A percentile compares a stretch with the other conserved stretches of the same genome.
phyloP scores from a whole-genome alignment of 2,329 filamentous ascomycete genomes.

The Talaromyces sp. region DNA sequence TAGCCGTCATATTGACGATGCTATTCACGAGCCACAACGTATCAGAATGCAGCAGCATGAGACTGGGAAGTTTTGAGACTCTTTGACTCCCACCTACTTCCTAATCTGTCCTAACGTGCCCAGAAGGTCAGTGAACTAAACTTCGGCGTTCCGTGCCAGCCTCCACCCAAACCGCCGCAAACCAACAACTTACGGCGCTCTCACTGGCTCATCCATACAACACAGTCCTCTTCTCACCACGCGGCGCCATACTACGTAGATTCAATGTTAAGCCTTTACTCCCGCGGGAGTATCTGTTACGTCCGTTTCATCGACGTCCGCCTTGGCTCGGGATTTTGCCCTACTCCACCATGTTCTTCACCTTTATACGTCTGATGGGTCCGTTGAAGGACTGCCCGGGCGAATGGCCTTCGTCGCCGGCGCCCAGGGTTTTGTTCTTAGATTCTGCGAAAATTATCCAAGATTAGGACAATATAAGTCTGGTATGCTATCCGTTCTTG shows the following conservation, averaged over 20 bases:
- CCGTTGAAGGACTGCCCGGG: neutral
- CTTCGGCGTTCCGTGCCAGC: neutral
- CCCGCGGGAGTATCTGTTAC: neutral
- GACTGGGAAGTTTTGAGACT: neutral
- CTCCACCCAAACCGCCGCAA: constrained; percentile 11
- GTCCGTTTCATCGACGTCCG: neutral
- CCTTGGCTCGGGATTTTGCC: neutral
- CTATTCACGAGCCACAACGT: neutral
- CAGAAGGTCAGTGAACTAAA: neutral
- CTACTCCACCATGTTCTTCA: neutral
- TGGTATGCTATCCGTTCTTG: neutral
- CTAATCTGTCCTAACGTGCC: neutral
- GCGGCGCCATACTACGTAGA: neutral
- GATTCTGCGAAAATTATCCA: neutral
- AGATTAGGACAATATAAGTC: neutral
- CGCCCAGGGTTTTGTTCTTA: neutral
- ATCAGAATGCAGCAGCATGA: neutral
- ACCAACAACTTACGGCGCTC: neutral
- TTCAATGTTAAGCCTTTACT: neutral
- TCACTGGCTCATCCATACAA: neutral
- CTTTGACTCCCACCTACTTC: neutral
- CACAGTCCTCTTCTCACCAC: neutral
- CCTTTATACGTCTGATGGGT: neutral
- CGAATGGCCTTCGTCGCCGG: neutral
- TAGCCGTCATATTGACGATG: neutral